phyloP scores from a whole-genome alignment of 2,329 filamentous ascomycete genomes.

The Boeremia exigua region DNA sequence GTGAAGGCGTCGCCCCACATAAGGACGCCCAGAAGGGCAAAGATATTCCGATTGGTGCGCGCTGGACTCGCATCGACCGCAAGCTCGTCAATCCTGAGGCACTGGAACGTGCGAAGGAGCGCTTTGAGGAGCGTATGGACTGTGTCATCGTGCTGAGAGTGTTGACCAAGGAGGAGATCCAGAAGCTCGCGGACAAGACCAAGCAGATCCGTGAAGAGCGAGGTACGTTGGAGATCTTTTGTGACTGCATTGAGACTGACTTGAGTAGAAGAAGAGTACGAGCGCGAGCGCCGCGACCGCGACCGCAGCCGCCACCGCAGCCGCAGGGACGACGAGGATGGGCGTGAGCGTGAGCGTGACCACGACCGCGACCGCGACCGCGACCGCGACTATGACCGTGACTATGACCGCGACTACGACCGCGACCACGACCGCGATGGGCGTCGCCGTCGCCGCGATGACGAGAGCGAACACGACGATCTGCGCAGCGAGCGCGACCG shows the following conservation, averaged over 20 bases:
- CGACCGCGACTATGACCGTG: conserved; percentile 23
- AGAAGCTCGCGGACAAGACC: conserved; percentile 82
- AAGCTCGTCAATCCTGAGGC: conserved; percentile 89
- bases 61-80: conserved; percentile 93
- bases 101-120: conserved; percentile 82
- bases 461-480: conserved; percentile 38
- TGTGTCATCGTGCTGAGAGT: conserved; percentile 93
- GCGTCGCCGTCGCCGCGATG: conserved; percentile 34
- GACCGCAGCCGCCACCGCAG: conserved; percentile 36
- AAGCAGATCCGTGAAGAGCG: conserved; percentile 71
- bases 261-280: conserved; percentile 41
- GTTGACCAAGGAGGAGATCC: conserved; percentile 85
- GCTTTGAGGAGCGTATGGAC: conserved; percentile 89
- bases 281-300: conserved; percentile 37
- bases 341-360: conserved; percentile 20
- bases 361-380: conserved; percentile 35
- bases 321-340: conserved; percentile 40
- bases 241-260: conserved; percentile 16
- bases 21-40: conserved; percentile 79
- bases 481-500: conserved; percentile 26
- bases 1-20: conserved; percentile 91
- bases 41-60: conserved; percentile 74
- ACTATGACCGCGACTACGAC: conserved; percentile 27
- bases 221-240: conserved; percentile 16
- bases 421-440: conserved; percentile 22